phyloP scores from a whole-genome alignment of 2,329 filamentous ascomycete species.

The Lecanicillium sp. region DNA sequence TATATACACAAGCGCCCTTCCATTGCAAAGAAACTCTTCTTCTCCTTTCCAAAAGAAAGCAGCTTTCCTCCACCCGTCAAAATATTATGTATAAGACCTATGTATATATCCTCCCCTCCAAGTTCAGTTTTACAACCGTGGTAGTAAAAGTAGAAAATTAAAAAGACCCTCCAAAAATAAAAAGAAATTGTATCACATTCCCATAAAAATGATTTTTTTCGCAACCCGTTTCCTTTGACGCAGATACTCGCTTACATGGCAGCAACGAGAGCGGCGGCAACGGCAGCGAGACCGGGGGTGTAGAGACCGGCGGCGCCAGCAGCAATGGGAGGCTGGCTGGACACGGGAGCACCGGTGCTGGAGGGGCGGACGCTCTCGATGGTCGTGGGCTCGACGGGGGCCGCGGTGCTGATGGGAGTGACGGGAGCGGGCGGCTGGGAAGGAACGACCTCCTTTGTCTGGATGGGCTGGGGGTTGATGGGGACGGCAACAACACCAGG shows the following conservation, averaged over 20 bases:
- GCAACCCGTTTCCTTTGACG: neutral
- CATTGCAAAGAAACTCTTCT: no score
- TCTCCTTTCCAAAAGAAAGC: no score
- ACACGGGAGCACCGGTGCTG: slow-evolving; percentile 11
- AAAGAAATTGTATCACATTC: neutral
- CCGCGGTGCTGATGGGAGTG: slow-evolving; percentile 3
- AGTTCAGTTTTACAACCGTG: no score
- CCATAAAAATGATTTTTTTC: neutral
- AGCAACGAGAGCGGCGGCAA: slow-evolving; percentile 18
- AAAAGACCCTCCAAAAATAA: no score
- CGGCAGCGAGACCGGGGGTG: slow-evolving; percentile 16
- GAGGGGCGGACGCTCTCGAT: slow-evolving; percentile 13
- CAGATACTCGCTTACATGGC: slow-evolving; percentile 15
- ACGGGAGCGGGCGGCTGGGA: slow-evolving; percentile 13
- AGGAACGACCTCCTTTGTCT: slow-evolving; percentile 1
- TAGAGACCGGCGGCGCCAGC: slow-evolving; percentile 17
- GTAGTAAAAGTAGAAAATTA: no score
- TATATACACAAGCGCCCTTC: no score
- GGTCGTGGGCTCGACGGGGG: slow-evolving; percentile 14
- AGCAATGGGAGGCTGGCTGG: slow-evolving; percentile 15
- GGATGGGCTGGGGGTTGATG: slow-evolving; percentile 2
- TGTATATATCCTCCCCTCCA: no score
- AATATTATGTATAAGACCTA: no score
- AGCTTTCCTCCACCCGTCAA: no score
- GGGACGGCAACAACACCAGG: slow-evolving; percentile 4